Base-by-base conservation (phyloP, 371 early-diverging fungal genomes). In the Gilbertella persicaria region DNA sequence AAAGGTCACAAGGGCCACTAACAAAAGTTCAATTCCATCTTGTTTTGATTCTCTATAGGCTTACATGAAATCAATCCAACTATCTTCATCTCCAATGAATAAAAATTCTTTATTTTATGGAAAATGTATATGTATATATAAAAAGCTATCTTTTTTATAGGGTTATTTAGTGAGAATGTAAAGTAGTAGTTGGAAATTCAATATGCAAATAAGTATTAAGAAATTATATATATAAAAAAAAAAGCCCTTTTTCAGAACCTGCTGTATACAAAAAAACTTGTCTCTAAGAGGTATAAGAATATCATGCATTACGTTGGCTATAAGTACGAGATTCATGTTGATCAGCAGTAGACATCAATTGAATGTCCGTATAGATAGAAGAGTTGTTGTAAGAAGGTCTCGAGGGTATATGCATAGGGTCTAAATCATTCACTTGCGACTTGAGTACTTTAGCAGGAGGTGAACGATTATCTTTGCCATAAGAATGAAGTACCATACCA, bases 401-500 rank as follows among this genome's bases (percentile, higher is more conserved):
- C 23, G 16, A 37, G 9, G 49, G 28, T 39, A 44, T 10, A 39
- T 45, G 50, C 17, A 38, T 21, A 30, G 50, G 26, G 5, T 41
- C 37, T 20, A 43, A 39, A 35, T 45, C 45, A 21, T 26, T 45
- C 5, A 41, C 39, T 19, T 45, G 38, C 16, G 21, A 44, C 9
- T 37, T 21, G 26, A 41, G 47, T 19, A 29, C 29, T 33, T 33
- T 33, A 13, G 10, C 10, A 33, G 33, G 33, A 2, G 33, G 13
- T 3, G 12, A 13, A 10, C 55, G 50, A 16, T 56, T 60, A 2
- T 46, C 51, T 14, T 52, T 42, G 10, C 50, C 42, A 25, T 39
- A 38, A 29, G 38, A 50, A 35, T 53, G 20, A 5, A 60, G 29
- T 1, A 54, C 60, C 66, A 74, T 58, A 35, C 74, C 74, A 43